Conservation (phyloP, 805 yeast genomes). For the Monosporozyma aquatica region DNA sequence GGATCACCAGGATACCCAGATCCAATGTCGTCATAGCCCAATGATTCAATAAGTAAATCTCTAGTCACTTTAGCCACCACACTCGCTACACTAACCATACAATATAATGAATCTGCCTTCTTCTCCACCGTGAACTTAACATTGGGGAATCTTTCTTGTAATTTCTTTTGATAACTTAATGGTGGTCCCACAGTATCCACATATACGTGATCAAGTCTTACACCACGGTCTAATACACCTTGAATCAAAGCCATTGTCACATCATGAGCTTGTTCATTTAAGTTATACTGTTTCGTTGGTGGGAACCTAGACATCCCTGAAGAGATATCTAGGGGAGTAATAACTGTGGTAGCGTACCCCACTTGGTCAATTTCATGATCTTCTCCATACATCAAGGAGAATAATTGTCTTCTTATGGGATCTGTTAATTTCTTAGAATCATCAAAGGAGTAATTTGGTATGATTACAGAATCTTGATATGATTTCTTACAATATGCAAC, state of each 20-base stretch:
- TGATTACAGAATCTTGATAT: slow-evolving; percentile 37
- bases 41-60: slow-evolving; percentile 41
- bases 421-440: slow-evolving; percentile 87
- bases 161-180: slow-evolving; percentile 64
- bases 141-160: slow-evolving; percentile 58
- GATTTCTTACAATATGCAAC: slow-evolving; percentile 61
- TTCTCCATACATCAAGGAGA: slow-evolving; percentile 51
- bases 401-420: slow-evolving; percentile 51
- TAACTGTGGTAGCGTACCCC: slow-evolving; percentile 81
- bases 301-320: slow-evolving; percentile 75
- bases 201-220: slow-evolving; percentile 60
- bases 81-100: slow-evolving; percentile 90
- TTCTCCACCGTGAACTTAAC: slow-evolving; percentile 75
- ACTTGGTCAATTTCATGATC: slow-evolving; percentile 41
- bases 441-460: slow-evolving; percentile 69
- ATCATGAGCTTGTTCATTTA: slow-evolving; percentile 95
- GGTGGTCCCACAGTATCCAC: slow-evolving; percentile 99
- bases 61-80: slow-evolving; percentile 95
- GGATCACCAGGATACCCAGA: slow-evolving; percentile 96
- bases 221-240: slow-evolving; percentile 51
- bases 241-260: slow-evolving; percentile 76
- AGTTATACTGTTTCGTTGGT: slow-evolving; percentile 43
- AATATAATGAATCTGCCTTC: slow-evolving; percentile 88
- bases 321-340: slow-evolving; percentile 82
- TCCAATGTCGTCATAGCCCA: slow-evolving; percentile 44